Base-by-base conservation (phyloP, 345 rosid species). In the Lepidium africanum region DNA sequence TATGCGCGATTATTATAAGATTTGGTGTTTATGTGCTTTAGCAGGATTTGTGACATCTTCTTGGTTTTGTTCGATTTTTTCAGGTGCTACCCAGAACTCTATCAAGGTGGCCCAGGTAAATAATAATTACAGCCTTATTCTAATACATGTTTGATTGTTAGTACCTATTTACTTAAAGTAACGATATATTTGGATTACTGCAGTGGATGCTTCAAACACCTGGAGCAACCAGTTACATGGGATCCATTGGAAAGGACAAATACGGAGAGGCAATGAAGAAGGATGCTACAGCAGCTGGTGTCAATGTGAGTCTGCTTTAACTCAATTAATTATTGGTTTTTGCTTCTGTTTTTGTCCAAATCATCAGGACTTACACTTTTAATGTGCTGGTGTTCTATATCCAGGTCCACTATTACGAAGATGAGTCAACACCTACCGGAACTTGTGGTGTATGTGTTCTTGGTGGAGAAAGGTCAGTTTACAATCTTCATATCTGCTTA, bases 181-280 rank as follows among this genome's bases (percentile, higher is more conserved):
- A 48, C 49, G n/a, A 7, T 72, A 2, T 23, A 14, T 41, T 59
- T 27, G 38, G 48, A 13, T 11, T 58, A 25, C 41, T 73, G 48
- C 74, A 94, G 99, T 94, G 99, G 99, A 84, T 94, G 97, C 92
- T 95, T 69, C 98, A 91, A 91, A 75, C 70, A 63, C 91, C 99
- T 55, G 96, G 94, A 57, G 90, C 97, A 49, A 87, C 98, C 7
- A 73, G 84, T 68, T 95, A 85, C 82, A 91, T 95, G 13, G 98
- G 99, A 47, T 87, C 89, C 81, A 87, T 91, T 76, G 96, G 99
- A 37, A 89, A 91, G 73, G 99, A 91, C 73, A 86, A 91, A 74
- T 91, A 81, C 76, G 99, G 99, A 8, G 97, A 83, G 74, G 98
- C 91, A 73, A 91, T 95, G 99, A 95, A 84, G 85, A 95, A 91